Percentiles rank a stretch among this genome's conserved stretches.
Evolutionary conservation across 2,329 filamentous ascomycete genomes (phyloP).

Genomic region (Tolypocladium sp.): DNA sequence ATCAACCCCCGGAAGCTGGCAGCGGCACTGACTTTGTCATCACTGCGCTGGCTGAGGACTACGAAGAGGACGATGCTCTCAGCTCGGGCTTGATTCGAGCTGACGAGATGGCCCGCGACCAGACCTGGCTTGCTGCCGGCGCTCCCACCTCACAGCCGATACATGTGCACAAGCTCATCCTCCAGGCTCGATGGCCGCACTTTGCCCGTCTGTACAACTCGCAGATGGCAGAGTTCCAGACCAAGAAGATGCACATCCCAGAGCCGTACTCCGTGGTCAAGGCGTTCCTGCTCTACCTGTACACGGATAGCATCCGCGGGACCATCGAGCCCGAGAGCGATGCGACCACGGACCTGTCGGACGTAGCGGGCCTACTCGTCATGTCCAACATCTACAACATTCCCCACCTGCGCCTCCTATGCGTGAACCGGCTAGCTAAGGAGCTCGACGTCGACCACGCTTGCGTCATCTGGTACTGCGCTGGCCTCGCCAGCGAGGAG

Average conservation of each 20-base stretch:
- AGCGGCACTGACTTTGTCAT: constrained; percentile 87
- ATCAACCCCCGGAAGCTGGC: constrained; percentile 72
- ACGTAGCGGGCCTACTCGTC: constrained; percentile 88
- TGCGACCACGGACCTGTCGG: constrained; percentile 68
- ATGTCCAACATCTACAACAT: constrained; percentile 99
- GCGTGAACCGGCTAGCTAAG: constrained; percentile 79
- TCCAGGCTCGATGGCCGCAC: constrained; percentile 93
- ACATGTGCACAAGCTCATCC: constrained; percentile 88
- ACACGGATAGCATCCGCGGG: constrained; percentile 80
- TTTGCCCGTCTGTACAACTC: constrained; percentile 86
- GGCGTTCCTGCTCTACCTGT: constrained; percentile 91
- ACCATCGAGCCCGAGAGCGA: constrained; percentile 45
- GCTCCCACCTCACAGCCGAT: constrained; percentile 70
- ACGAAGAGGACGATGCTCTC: constrained; percentile 57
- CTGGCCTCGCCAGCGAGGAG: constrained; percentile 80
- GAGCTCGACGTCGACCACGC: constrained; percentile 93
- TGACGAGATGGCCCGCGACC: constrained; percentile 30
- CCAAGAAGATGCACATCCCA: constrained; percentile 94
- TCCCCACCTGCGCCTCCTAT: constrained; percentile 81
- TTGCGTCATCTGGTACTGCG: constrained; percentile 92
- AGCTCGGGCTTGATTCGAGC: constrained; percentile 39
- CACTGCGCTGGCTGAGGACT: constrained; percentile 76
- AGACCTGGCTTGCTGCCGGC: constrained; percentile 52
- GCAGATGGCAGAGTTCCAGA: constrained; percentile 96
- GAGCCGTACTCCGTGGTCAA: constrained; percentile 92